Base-by-base conservation (phyloP, 2,329 filamentous ascomycete species). In the Curvularia eragrostidis region DNA sequence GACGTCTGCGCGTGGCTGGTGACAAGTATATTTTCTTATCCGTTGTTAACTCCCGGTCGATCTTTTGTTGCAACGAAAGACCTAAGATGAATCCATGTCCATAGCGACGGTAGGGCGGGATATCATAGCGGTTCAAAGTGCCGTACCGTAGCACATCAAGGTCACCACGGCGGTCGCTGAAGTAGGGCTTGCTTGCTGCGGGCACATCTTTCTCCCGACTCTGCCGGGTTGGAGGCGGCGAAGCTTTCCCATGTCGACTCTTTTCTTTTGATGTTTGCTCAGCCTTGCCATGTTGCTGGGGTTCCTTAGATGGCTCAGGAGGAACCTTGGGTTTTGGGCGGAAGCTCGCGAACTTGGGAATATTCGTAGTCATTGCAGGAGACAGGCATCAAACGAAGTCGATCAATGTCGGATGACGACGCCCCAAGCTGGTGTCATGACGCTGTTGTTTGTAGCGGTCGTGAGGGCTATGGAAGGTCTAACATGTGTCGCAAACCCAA, bases 331-430 rank as follows among this genome's bases (percentile, higher is more conserved):
- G 63, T 58, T 82, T 84, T 59, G 84, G 85, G 64, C 84, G 88
- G 79, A 93, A 94, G 62, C 90, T 93, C 19, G 86, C 82, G 70
- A 94, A 93, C 67, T 88, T 91, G 9, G 91, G 90, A 21, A 90
- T 81, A 39, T 67, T 66, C 6, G 71, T 58, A 48, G 61, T 61
- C 71, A 74, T 76, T 26, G 43, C 6, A 23, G 5, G 36, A 38
- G 9, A 23, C 15, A 18, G 19, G 15, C n/a, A 28, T 39, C 12
- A 13, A 21, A 49, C 18, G 21, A 32, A 30, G 21, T 48, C 15
- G 9, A 34, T 23, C 18, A 38, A 19, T 38, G 13, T 12, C 30
- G 5, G 18, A 19, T 30, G 38, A 21, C 10, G 30, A 28, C 15
- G 30, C n/a, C 26, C 21, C 38, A 53, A 32, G 5, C 43, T 9